A percentile compares a stretch with the other conserved stretches of the same genome.
phyloP scores from a whole-genome alignment of 2,329 filamentous ascomycete species.

The Geosmithia putterillii region DNA sequence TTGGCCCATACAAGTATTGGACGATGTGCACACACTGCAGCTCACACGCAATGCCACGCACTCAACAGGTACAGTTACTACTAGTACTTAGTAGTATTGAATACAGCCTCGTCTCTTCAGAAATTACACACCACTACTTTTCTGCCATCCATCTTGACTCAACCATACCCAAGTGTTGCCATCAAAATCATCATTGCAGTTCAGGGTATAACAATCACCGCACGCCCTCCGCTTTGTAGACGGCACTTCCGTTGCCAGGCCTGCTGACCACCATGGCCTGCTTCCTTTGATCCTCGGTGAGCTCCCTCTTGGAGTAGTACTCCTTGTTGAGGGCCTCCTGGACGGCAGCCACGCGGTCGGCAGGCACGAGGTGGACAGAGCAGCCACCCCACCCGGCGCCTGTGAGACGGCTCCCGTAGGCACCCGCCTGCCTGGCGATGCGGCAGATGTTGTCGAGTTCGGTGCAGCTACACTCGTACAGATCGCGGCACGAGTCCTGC shows the following conservation, averaged over 20 bases:
- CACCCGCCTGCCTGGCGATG: constrained; percentile 66
- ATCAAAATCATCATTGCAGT: too few species aligned
- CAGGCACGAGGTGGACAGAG: constrained; percentile 83
- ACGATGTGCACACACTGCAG: too few species aligned
- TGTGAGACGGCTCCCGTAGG: constrained; percentile 76
- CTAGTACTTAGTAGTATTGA: too few species aligned
- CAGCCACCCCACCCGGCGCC: constrained; percentile 97
- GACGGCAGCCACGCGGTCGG: constrained; percentile 67
- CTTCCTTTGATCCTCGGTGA: constrained; percentile 59
- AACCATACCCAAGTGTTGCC: too few species aligned
- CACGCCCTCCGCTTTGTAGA: constrained; percentile 32
- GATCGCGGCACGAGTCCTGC: constrained; percentile 72
- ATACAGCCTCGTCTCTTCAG: too few species aligned
- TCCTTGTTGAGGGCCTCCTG: constrained; percentile 65
- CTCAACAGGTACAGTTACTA: too few species aligned
- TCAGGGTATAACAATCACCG: too few species aligned
- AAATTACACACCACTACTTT: too few species aligned
- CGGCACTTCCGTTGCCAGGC: constrained; percentile 62
- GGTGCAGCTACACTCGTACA: constrained; percentile 85
- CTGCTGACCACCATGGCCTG: constrained; percentile 81
- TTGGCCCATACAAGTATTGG: too few species aligned
- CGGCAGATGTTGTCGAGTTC: constrained; percentile 84
- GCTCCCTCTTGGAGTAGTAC: constrained; percentile 62
- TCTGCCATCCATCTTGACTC: too few species aligned
- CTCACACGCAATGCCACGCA: too few species aligned